Conservation (phyloP, 768 basidiomycete species). For the Clavulina sp. region DNA sequence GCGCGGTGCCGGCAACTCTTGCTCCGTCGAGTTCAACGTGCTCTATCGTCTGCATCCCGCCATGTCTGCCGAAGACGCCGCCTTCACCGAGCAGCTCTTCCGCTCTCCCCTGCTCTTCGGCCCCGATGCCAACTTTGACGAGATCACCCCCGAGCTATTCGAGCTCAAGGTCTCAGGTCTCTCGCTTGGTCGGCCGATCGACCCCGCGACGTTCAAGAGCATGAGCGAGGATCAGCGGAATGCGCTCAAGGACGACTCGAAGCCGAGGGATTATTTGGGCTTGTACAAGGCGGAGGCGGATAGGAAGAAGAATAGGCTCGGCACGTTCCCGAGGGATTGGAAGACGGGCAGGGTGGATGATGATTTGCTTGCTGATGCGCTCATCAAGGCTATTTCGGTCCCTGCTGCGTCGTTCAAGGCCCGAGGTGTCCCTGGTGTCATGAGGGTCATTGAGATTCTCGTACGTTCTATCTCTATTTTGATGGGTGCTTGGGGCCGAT, state of each 20-base stretch:
- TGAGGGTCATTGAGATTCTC: constrained; percentile 43
- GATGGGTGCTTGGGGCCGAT: too few relatives aligned
- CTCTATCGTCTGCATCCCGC: constrained; percentile 60
- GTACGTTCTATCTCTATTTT: too few relatives aligned
- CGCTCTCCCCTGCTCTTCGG: constrained; percentile 2
- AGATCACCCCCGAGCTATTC: too few relatives aligned
- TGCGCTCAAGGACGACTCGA: neutral
- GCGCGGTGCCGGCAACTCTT: constrained; percentile 53
- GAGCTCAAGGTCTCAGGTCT: too few relatives aligned
- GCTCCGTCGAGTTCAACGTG: constrained; percentile 70
- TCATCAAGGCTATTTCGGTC: constrained; percentile 9
- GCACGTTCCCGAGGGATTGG: neutral
- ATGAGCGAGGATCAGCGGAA: neutral
- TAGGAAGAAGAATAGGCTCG: constrained; percentile 23
- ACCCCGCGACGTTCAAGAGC: neutral
- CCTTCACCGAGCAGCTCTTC: constrained; percentile 43
- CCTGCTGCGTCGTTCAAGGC: constrained; percentile 11
- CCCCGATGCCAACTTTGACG: constrained; percentile 2
- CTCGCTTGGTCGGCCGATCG: too few relatives aligned
- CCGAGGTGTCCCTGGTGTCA: neutral
- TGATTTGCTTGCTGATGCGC: constrained; percentile 6
- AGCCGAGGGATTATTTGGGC: neutral
- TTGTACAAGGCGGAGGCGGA: too few relatives aligned
- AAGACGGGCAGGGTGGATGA: neutral
- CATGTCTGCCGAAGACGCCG: constrained; percentile 33